Conservation (phyloP, 768 basidiomycete genomes). For the Lentinula sp. region DNA sequence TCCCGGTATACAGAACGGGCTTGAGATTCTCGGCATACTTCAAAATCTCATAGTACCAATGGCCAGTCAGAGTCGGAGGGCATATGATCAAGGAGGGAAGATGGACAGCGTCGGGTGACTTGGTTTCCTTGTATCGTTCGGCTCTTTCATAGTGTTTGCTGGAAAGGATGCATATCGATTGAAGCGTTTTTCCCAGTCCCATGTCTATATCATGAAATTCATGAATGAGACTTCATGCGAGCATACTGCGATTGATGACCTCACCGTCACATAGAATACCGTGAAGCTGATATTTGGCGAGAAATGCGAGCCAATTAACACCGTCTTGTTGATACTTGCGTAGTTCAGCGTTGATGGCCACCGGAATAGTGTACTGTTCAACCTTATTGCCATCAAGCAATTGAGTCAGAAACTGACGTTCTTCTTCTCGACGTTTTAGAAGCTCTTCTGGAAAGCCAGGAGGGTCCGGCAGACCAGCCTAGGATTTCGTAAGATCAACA, state of each 20-base stretch:
- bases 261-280: conserved; percentile 96
- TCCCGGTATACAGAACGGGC: conserved; percentile 86
- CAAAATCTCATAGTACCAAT: conserved; percentile 97
- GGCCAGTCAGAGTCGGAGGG: conserved; percentile 95
- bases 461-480: conserved; percentile 97
- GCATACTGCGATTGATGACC: conserved; percentile 11
- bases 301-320: conserved; percentile 97
- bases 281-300: conserved; percentile 96
- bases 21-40: conserved; percentile 85
- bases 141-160: conserved; percentile 89
- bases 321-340: conserved; percentile 98
- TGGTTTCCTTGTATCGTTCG: conserved; percentile 56
- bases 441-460: conserved; percentile 87
- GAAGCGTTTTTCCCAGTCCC: conserved; percentile 97
- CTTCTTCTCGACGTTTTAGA: conserved; percentile 76
- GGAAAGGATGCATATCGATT: conserved; percentile 95
- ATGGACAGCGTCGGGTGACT: conserved; percentile 73
- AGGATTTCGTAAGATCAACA: background rate
- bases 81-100: conserved; percentile 94
- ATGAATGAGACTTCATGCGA: conserved; percentile 1
- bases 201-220: conserved; percentile 56
- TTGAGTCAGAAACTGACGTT: conserved; percentile 89
- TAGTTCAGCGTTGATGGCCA: conserved; percentile 86
- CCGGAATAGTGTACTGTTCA: conserved; percentile 81
- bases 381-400: conserved; percentile 94